Base-by-base conservation (phyloP, 306 rosid genomes). In the Malus sylvestris region DNA sequence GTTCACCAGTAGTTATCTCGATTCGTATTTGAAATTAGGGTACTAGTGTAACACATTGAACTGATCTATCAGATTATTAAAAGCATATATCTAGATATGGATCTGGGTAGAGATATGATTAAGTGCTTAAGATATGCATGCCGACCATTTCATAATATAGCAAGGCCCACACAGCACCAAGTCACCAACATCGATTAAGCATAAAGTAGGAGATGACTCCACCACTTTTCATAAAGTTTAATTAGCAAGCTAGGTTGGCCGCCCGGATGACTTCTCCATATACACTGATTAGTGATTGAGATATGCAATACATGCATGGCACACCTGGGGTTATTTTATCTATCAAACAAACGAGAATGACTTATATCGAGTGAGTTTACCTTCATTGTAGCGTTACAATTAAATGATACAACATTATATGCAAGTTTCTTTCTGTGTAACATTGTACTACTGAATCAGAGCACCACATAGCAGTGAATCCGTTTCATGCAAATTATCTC, bases 101-200 rank as follows among this genome's bases (percentile, higher is more conserved):
- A 42, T 8, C 45, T 42, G 45, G 45, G 3, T 42, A 4, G 15
- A 5, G 53, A 15, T 53, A 53, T 53, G 8, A 7, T n/a, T 8
- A 20, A 57, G 61, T 61, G 67, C 38, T 27, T 46, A n/a, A 32
- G 66, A 72, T 55, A 72, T 16, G 76, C 76, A 38, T 40, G 67
- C 67, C 40, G 27, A n/a, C 18, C 38, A 57, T 22, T 6, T 58
- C 30, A 58, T 72, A 23, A 72, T 72, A 59, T 23, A 57, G 38
- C 18, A 65, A 44, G 68, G 61, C 76, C 86, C 81, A 83, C 80
- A 45, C 0, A 45, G 78, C 77, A 75, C 73, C 58, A 33, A 79
- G 59, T 67, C 74, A 33, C 78, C 83, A 83, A 75, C 80, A 68
- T 40, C 33, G 57, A 70, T 57, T 9, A 38, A 35, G 73, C 55